Conservation (phyloP, 2,329 filamentous ascomycete species). For the Beauveria australis region DNA sequence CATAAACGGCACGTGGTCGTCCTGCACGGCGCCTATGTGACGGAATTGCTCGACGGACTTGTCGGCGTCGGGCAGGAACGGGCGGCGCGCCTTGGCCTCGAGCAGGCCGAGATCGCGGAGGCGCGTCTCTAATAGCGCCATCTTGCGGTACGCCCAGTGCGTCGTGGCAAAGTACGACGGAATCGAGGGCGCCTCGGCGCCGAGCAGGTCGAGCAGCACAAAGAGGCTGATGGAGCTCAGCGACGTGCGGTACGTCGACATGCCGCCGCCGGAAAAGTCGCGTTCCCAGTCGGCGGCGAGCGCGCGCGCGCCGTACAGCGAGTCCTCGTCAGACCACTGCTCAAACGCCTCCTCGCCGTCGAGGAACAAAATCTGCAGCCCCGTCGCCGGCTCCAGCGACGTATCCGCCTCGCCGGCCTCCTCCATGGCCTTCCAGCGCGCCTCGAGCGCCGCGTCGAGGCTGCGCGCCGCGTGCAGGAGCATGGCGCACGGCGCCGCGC, state of each 20-base stretch:
- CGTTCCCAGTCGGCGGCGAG: slow-evolving; percentile 77
- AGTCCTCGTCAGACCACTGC: slow-evolving; percentile 71
- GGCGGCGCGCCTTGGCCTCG: slow-evolving; percentile 42
- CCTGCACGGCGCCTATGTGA: slow-evolving; percentile 47
- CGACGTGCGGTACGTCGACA: slow-evolving; percentile 66
- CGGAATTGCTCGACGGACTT: slow-evolving; percentile 44
- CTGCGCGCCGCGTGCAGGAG: slow-evolving; percentile 77
- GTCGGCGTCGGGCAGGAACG: slow-evolving; percentile 58
- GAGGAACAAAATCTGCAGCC: slow-evolving; percentile 80
- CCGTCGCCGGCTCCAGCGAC: slow-evolving; percentile 64
- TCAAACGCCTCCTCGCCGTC: slow-evolving; percentile 93
- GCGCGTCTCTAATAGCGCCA: slow-evolving; percentile 67
- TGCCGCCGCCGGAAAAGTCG: slow-evolving; percentile 57
- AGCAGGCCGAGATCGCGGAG: slow-evolving; percentile 60
- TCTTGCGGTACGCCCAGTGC: slow-evolving; percentile 81
- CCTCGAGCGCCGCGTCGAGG: slow-evolving; percentile 69
- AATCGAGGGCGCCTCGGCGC: slow-evolving; percentile 57
- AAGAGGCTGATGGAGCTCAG: slow-evolving; percentile 80
- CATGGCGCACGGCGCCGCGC: slow-evolving; percentile 89
- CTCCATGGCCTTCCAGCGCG: slow-evolving; percentile 72
- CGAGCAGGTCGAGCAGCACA: slow-evolving; percentile 84
- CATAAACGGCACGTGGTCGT: slow-evolving; percentile 93
- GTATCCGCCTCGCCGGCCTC: slow-evolving; percentile 43
- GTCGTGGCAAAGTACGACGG: slow-evolving; percentile 85
- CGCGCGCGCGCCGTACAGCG: slow-evolving; percentile 77